Conservation (phyloP, 345 rosid genomes). For the Aquilaria malaccensis region DNA sequence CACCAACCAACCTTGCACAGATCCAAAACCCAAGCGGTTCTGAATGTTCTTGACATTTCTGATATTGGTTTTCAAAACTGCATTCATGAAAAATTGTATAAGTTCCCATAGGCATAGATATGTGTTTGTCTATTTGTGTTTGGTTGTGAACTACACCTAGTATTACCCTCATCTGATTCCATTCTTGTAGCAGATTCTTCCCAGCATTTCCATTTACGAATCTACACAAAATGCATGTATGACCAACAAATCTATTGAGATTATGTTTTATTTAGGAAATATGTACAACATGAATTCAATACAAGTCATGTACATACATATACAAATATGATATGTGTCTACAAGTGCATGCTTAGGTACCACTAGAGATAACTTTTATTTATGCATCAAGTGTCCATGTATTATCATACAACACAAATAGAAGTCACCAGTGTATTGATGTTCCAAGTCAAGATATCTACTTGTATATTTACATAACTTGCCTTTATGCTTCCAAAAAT, state of each 20-base stretch:
- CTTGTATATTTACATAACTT: background rate
- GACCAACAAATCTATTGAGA: background rate
- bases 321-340: too few species aligned
- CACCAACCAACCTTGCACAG: conserved; percentile 64
- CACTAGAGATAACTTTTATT: too few species aligned
- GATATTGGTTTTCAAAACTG: conserved; percentile 34
- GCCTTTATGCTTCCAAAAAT: conserved; percentile 74
- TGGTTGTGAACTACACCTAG: background rate
- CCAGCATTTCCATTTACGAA: conserved; percentile 59
- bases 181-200: conserved; percentile 34
- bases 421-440: too few species aligned
- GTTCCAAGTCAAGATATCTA: too few species aligned
- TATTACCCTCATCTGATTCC: conserved; percentile 30
- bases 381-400: too few species aligned
- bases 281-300: background rate
- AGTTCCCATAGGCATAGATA: too few species aligned
- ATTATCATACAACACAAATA: too few species aligned
- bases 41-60: conserved; percentile 67
- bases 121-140: too few species aligned
- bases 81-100: background rate
- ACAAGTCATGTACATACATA: background rate
- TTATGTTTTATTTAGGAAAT: too few species aligned
- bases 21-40: conserved; percentile 60
- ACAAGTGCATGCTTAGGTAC: too few species aligned
- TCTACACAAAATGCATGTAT: conserved; percentile 23